phyloP scores from a whole-genome alignment of 192 early-diverging fungal genomes.

The Piromyces sp. region DNA sequence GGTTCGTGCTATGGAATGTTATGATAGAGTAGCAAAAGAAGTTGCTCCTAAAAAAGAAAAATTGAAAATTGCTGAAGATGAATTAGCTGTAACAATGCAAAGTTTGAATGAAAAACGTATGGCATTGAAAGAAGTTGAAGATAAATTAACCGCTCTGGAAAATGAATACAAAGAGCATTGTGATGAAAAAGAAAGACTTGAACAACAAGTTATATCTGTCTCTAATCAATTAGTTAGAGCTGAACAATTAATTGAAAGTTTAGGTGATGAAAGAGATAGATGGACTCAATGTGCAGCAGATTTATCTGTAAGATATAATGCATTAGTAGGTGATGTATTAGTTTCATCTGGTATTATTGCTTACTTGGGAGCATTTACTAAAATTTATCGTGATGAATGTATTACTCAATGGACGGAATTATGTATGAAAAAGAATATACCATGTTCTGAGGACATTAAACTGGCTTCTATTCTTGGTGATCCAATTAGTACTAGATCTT shows the following conservation, averaged over 20 bases:
- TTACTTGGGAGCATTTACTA: constrained; percentile 40
- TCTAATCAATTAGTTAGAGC: constrained; percentile 41
- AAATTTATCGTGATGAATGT: constrained; percentile 35
- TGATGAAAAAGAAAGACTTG: constrained; percentile 32
- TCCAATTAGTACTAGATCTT: constrained; percentile 29
- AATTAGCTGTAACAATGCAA: constrained; percentile 30
- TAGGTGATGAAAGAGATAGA: constrained; percentile 35
- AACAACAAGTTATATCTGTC: constrained; percentile 36
- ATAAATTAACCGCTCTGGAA: constrained; percentile 30
- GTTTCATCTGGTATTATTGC: constrained; percentile 40
- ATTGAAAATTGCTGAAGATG: constrained; percentile 30
- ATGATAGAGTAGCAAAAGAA: constrained; percentile 39
- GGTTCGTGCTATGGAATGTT: constrained; percentile 40
- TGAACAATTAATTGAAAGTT: constrained; percentile 37
- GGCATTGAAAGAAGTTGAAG: constrained; percentile 37
- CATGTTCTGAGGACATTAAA: constrained; percentile 33
- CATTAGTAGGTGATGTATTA: constrained; percentile 37
- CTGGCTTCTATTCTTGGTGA: constrained; percentile 29
- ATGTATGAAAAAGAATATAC: constrained; percentile 24
- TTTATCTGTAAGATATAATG: constrained; percentile 23
- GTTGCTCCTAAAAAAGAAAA: constrained; percentile 37
- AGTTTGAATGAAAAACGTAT: constrained; percentile 37
- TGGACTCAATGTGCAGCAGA: constrained; percentile 38
- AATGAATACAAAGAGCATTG: constrained; percentile 32
- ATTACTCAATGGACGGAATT: constrained; percentile 21